Base-by-base conservation (phyloP, 2,329 filamentous ascomycete genomes). In the Parastagonospora avenae region DNA sequence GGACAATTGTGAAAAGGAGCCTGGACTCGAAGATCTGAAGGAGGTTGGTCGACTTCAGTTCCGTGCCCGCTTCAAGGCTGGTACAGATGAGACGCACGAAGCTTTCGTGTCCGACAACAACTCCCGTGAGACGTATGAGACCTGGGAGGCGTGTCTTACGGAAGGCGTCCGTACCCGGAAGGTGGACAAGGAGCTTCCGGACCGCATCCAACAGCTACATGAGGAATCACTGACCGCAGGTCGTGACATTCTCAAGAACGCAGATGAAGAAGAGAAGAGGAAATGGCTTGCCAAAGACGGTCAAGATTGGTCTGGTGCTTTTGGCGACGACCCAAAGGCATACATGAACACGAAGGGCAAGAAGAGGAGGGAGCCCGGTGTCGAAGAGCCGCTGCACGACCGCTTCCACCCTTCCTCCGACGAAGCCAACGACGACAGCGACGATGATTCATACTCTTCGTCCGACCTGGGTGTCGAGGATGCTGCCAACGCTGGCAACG, bases 51-150 rank as follows among this genome's bases (percentile, higher is more conserved):
- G 92, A 2, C 77, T 97, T 10, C 84, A 85, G 31, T 96, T 97
- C 80, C 80, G 81, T 2, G 90, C 85, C 9, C 83, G 86, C 10
- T 97, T 97, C 79, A 95, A 94, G 58, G 87, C 92, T 0, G 93
- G 93, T 11, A 96, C 91, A 42, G 92, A 97, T 70, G 85, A 90
- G 46, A 89, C 91, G 14, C 94, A 97, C 69, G 83, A 90, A 59
- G 81, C 80, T 1, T 97, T 96, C 62, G 87, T 96, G 16, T 84
- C 86, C 41, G 90, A 95, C 72, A 96, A 96, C 65, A 87, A 96
- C 69, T 88, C 89, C 1, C 87, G 93, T 29, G 94, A 97, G 78
- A 97, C 92, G 0, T 96, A 91, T 58, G 93, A 97, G 76, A 90
- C 89, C 0, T 97, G 92, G 91, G 92, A 97, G 73, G 90, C 92